Base-by-base conservation (phyloP, 352 stramenopile genomes). In the Thalassiosira mediterranea region DNA sequence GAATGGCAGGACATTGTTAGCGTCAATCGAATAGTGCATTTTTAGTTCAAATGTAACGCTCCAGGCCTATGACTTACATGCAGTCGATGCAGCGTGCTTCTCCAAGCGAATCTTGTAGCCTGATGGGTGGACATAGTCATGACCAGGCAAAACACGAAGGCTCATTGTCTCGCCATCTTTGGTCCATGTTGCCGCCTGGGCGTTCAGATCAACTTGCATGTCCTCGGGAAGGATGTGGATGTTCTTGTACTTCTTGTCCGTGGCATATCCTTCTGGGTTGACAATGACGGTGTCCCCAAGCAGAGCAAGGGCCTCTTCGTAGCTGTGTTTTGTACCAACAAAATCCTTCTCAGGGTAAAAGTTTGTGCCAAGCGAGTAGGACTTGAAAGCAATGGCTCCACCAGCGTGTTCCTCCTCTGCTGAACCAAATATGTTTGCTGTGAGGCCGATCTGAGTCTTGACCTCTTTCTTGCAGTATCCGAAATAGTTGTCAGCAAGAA, bases 401-500 rank as follows among this genome's bases (percentile, higher is more conserved):
- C 78, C 78, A 59, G 78, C 78, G 40, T 86, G 78, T 46, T 86
- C 78, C 51, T 86, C 78, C 48, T 86, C 78, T 13, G 78, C 78
- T 29, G 80, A 59, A 10, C 78, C 78, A 42, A 73, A 81, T 8
- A 86, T 74, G 21, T 86, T 86, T 7, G 78, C 78, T 17, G 61
- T 63, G 21, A 86, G 56, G 10, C 78, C 73, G 60, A 86, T 86
- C 51, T 86, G 78, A 32, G 78, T 86, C 59, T 86, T 86, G 32
- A 79, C 68, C 66, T 86, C 78, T 37, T 86, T 86, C 54, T 86
- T 86, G 34, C 73, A 86, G 42, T 86, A 86, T 10, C 78, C 77
- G 49, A 86, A 86, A 44, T 86, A 86, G 61, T 86, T 86, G 56
- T 86, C 78, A 25, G 78, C 78, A 19, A 86, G 62, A 56, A 86